Percentiles rank a stretch among this genome's conserved stretches.
Conservation (phyloP, 2,329 filamentous ascomycete species). For the Rutstroemia sp. region DNA sequence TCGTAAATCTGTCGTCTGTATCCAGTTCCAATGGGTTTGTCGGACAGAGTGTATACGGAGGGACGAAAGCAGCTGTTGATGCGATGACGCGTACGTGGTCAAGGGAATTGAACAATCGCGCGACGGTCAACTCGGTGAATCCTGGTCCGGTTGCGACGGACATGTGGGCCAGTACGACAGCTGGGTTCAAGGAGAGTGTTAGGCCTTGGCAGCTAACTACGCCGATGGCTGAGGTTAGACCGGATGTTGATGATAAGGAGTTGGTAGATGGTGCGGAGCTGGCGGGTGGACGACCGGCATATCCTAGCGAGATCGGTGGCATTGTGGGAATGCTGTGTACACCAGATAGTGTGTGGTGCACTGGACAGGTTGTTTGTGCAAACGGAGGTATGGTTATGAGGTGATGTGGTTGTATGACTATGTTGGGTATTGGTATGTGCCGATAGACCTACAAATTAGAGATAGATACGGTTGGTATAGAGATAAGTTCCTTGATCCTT, state of each 20-base stretch:
- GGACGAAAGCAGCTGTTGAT: constrained; percentile 60
- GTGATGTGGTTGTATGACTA: not conserved
- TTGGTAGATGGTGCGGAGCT: constrained; percentile 51
- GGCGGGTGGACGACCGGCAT: constrained; percentile 53
- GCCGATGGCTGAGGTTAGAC: constrained; percentile 55
- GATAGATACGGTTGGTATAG: not conserved
- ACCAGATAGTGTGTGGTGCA: constrained; percentile 67
- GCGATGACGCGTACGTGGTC: constrained; percentile 65
- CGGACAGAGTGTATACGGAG: constrained; percentile 55
- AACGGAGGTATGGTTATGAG: constrained; percentile 66
- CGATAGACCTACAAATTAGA: not conserved
- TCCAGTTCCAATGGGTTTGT: constrained; percentile 49
- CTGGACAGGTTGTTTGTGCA: constrained; percentile 70
- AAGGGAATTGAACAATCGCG: constrained; percentile 51
- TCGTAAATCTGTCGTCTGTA: constrained; percentile 55
- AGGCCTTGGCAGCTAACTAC: constrained; percentile 55
- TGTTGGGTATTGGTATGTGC: not conserved
- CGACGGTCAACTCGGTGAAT: constrained; percentile 60
- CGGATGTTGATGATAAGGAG: constrained; percentile 53
- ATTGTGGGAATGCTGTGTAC: constrained; percentile 70
- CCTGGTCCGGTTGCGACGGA: constrained; percentile 60
- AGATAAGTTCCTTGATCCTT: not conserved
- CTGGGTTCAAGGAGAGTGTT: constrained; percentile 51
- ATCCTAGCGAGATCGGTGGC: constrained; percentile 65
- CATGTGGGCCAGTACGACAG: constrained; percentile 52